Conservation (phyloP, 768 basidiomycete species). For the Tremella mesenterica region DNA sequence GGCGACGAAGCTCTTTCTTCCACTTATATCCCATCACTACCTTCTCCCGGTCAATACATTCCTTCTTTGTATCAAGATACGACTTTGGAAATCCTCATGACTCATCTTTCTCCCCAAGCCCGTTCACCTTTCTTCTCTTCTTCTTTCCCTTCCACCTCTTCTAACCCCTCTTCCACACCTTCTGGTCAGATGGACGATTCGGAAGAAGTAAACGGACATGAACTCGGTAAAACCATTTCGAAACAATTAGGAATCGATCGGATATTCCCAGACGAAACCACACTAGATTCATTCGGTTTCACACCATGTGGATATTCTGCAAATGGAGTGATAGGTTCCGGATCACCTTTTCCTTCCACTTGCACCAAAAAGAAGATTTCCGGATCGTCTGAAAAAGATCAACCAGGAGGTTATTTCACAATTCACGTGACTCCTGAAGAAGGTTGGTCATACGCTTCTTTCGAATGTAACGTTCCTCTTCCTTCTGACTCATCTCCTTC, state of each 20-base stretch:
- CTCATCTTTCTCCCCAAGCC: slow-evolving; percentile 66
- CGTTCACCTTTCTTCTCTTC: slow-evolving; percentile 63
- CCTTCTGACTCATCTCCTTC: slow-evolving; percentile 44
- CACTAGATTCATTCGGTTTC: slow-evolving; percentile 86
- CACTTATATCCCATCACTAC: slow-evolving; percentile 9
- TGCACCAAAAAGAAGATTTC: slow-evolving; percentile 5
- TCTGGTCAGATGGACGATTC: slow-evolving; percentile 8
- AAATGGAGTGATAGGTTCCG: slow-evolving; percentile 66
- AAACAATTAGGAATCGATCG: slow-evolving; percentile 65
- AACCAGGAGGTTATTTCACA: slow-evolving; percentile 86
- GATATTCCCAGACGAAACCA: slow-evolving; percentile 75
- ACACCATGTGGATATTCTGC: slow-evolving; percentile 91
- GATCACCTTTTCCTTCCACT: slow-evolving; percentile 48
- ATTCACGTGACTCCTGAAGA: slow-evolving; percentile 98
- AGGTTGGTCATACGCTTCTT: slow-evolving; percentile 96
- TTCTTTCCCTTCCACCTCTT: slow-evolving; percentile 51
- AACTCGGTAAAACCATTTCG: slow-evolving; percentile 53
- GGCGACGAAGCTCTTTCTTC: slow-evolving; percentile 13
- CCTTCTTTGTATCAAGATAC: slow-evolving; percentile 55
- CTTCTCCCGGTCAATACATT: slow-evolving; percentile 27
- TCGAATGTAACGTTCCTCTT: slow-evolving; percentile 90
- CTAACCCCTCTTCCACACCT: slow-evolving; percentile 1
- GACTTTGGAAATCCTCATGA: slow-evolving; percentile 98
- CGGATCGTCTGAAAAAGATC: slow-evolving; percentile 6
- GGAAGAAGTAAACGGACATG: no score